These are phyloP conservation scores for Eutrema japonicum DNA, from an alignment of 345 rosid genomes.

Conservation along the genomic window DNA sequence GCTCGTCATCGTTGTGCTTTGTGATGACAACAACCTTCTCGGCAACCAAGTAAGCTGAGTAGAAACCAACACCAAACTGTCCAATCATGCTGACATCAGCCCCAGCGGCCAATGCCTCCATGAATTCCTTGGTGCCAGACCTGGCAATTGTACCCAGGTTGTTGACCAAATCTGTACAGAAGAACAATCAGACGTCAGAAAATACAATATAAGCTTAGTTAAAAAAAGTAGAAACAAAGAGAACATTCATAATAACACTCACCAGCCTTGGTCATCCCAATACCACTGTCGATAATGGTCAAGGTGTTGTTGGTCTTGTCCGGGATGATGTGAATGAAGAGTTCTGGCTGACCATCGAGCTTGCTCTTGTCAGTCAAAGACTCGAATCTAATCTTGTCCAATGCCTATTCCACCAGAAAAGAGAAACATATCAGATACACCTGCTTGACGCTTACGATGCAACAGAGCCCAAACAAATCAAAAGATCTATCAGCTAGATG, in stretches of 20 bases:
- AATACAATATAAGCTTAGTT: background rate
- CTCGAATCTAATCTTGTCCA: slow-evolving; percentile 18
- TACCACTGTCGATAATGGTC: slow-evolving; percentile 15
- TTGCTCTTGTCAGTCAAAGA: slow-evolving; percentile 14
- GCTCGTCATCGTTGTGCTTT: slow-evolving; percentile 11
- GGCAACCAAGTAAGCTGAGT: slow-evolving; percentile 9
- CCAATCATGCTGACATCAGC: slow-evolving; percentile 19
- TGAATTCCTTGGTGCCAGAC: slow-evolving; percentile 10
- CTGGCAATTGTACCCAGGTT: slow-evolving; percentile 16
- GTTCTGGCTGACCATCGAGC: slow-evolving; percentile 24
- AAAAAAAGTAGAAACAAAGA: background rate
- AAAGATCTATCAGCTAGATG: too few species aligned
- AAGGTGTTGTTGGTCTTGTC: slow-evolving; percentile 18
- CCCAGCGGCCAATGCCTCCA: slow-evolving; percentile 17
- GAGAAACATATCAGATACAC: background rate
- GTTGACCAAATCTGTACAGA: background rate
- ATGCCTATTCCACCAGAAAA: background rate
- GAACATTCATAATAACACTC: background rate
- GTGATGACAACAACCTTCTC: slow-evolving; percentile 1
- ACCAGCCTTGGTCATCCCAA: slow-evolving; percentile 24
- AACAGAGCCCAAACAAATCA: too few species aligned
- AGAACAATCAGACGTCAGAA: background rate
- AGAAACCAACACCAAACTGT: slow-evolving; percentile 23
- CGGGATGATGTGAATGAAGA: slow-evolving; percentile 6
- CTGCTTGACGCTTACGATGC: background rate